These are phyloP conservation scores for Plenodomus tracheiphilus DNA, from an alignment of 2,329 filamentous ascomycete species.

Conservation along the genomic window DNA sequence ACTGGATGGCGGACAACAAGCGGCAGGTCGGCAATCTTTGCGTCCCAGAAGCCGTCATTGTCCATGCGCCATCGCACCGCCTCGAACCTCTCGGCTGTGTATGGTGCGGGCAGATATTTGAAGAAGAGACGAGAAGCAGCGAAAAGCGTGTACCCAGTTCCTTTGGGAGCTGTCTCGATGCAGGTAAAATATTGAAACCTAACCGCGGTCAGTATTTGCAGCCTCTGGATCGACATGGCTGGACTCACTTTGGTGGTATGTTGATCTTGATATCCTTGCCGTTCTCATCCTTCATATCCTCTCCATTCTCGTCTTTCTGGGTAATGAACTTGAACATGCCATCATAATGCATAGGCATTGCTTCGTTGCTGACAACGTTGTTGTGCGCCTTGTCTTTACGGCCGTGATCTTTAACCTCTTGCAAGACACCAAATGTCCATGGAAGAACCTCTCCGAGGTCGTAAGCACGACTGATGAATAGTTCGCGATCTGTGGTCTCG, in stretches of 20 bases:
- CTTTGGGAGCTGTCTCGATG: conserved; percentile 51
- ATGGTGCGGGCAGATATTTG: conserved; percentile 47
- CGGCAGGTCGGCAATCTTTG: conserved; percentile 49
- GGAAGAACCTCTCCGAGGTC: conserved; percentile 55
- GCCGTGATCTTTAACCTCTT: conserved; percentile 64
- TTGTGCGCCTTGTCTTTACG: conserved; percentile 52
- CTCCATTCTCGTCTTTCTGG: conserved; percentile 33
- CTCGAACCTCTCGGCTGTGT: conserved; percentile 43
- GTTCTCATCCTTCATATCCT: background rate
- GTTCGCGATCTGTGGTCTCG: conserved; percentile 51
- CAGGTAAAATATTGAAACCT: conserved; percentile 58
- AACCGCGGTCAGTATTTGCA: conserved; percentile 15
- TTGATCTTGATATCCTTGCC: no score
- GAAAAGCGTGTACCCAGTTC: conserved; percentile 60
- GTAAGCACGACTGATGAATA: conserved; percentile 52
- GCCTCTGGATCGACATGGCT: conserved; percentile 1
- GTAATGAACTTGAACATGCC: conserved; percentile 60
- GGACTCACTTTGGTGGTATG: no score
- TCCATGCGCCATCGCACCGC: conserved; percentile 54
- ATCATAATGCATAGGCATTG: conserved; percentile 63
- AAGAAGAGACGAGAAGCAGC: conserved; percentile 57
- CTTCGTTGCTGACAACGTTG: conserved; percentile 55
- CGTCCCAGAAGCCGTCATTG: conserved; percentile 54
- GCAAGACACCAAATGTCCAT: conserved; percentile 63
- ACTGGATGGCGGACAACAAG: conserved; percentile 53